These are phyloP conservation scores for Rhexocercosporidium sp. DNA, from an alignment of 2,329 filamentous ascomycete genomes.

Conservation along the genomic window DNA sequence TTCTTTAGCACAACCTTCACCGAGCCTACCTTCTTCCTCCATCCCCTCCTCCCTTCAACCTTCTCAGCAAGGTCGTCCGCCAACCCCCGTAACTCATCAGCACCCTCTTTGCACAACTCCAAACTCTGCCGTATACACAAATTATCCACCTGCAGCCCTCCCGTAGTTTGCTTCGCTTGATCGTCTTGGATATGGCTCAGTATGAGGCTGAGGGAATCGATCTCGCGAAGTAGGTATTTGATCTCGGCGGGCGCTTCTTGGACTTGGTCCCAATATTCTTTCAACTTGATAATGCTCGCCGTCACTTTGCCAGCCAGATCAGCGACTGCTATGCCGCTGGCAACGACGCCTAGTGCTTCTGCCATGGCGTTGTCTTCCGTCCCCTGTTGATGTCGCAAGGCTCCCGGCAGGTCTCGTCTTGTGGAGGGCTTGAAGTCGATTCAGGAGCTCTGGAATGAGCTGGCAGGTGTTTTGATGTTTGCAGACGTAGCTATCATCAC, in stretches of 20 bases:
- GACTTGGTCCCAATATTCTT: slow-evolving; percentile 26
- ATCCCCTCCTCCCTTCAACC: slow-evolving; percentile 14
- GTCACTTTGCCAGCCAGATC: slow-evolving; percentile 19
- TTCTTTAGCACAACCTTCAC: slow-evolving; percentile 19
- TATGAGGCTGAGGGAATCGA: slow-evolving; percentile 18
- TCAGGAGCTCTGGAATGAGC: neutral
- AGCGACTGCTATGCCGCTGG: slow-evolving; percentile 21
- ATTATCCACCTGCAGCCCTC: neutral
- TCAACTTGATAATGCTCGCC: slow-evolving; percentile 26
- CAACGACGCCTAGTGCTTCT: slow-evolving; percentile 20
- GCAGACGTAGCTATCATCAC: neutral
- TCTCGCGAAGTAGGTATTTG: slow-evolving; percentile 14
- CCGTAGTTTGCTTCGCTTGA: neutral
- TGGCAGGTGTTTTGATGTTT: neutral
- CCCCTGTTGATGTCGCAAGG: neutral
- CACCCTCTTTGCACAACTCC: slow-evolving; percentile 19
- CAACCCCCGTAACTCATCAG: slow-evolving; percentile 6
- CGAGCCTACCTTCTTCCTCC: slow-evolving; percentile 18
- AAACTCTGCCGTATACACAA: slow-evolving; percentile 12
- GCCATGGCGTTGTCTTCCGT: slow-evolving; percentile 3
- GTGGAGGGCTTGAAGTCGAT: neutral
- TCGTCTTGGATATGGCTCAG: slow-evolving; percentile 19
- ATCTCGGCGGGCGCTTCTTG: slow-evolving; percentile 25
- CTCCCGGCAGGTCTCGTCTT: neutral
- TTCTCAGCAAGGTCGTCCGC: slow-evolving; percentile 11